Conservation (phyloP, 2,329 filamentous ascomycete species). For the Fusarium sp. region DNA sequence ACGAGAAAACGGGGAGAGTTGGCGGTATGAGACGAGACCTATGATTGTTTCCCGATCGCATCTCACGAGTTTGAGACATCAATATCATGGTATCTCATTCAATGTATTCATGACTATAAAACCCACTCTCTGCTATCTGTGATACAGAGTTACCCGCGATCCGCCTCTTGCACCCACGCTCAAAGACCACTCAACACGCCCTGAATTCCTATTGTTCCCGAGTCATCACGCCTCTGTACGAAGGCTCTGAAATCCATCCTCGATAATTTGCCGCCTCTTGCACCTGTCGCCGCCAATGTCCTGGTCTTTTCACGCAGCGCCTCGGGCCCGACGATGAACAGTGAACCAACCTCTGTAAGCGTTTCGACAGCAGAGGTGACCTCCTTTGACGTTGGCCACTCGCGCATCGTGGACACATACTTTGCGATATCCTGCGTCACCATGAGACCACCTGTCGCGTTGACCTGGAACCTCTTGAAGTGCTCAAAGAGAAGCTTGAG, state of each 20-base stretch:
- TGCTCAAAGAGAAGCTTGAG: slow-evolving; percentile 87
- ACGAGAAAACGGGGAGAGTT: slow-evolving; percentile 48
- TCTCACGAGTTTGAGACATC: not conserved
- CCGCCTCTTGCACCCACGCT: slow-evolving; percentile 22
- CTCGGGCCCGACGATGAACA: slow-evolving; percentile 93
- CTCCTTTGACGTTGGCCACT: slow-evolving; percentile 80
- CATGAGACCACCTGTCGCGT: slow-evolving; percentile 92
- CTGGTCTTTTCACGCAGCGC: slow-evolving; percentile 77
- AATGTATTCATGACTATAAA: slow-evolving; percentile 36
- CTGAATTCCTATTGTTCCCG: slow-evolving; percentile 82
- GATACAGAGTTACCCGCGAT: slow-evolving; percentile 14
- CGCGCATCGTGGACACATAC: slow-evolving; percentile 86
- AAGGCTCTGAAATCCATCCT: slow-evolving; percentile 84
- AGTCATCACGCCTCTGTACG: slow-evolving; percentile 87
- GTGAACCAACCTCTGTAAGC: slow-evolving; percentile 89
- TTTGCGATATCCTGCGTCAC: slow-evolving; percentile 96
- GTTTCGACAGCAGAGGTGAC: slow-evolving; percentile 80
- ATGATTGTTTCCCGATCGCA: slow-evolving; percentile 33
- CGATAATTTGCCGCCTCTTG: slow-evolving; percentile 66
- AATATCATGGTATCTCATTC: slow-evolving; percentile 42
- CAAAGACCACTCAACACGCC: slow-evolving; percentile 76
- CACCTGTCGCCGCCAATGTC: slow-evolving; percentile 61
- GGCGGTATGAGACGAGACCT: slow-evolving; percentile 50
- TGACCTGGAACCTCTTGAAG: slow-evolving; percentile 93
- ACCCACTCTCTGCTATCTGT: slow-evolving; percentile 12